These are phyloP conservation scores for Primulina tabacum DNA, from an alignment of 257 asterid species.

Conservation along the genomic window DNA sequence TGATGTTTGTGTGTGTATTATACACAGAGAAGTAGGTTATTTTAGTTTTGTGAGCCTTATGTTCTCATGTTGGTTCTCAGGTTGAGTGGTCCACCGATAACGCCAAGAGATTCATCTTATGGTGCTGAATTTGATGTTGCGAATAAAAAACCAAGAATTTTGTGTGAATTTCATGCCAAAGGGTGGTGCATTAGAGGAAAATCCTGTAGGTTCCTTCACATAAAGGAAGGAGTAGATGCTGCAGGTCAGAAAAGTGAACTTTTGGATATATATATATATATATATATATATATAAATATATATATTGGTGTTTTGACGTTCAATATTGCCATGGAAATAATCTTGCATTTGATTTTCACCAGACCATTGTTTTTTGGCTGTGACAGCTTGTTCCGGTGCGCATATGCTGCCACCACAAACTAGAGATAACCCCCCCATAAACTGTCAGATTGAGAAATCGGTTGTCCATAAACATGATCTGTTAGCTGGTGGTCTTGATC, in stretches of 20 bases:
- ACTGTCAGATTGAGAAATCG: slow-evolving; percentile 32
- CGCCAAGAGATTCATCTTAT: slow-evolving; percentile 52
- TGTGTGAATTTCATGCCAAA: slow-evolving; percentile 69
- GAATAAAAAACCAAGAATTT: slow-evolving; percentile 54
- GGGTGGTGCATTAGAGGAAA: slow-evolving; percentile 95
- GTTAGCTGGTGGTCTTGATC: slow-evolving; percentile 25
- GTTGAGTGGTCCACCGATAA: slow-evolving; percentile 42
- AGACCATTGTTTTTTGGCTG: slow-evolving; percentile 32
- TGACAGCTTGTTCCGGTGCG: slow-evolving; percentile 44
- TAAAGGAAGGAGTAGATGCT: slow-evolving; percentile 46
- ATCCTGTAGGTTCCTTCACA: slow-evolving; percentile 82
- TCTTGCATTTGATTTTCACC: slow-evolving; percentile 23
- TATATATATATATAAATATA: background rate
- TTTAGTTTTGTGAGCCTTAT: slow-evolving; percentile 28
- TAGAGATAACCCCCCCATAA: slow-evolving; percentile 34
- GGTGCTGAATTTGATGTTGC: slow-evolving; percentile 37
- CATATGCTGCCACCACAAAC: slow-evolving; percentile 32
- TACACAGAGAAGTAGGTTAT: slow-evolving; percentile 16
- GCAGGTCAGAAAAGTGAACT: slow-evolving; percentile 33
- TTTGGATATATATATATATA: background rate
- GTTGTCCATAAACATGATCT: slow-evolving; percentile 26
- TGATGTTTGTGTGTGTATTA: background rate
- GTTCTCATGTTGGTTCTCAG: slow-evolving; percentile 56
- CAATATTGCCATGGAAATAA: slow-evolving; percentile 24
- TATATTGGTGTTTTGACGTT: slow-evolving; percentile 24